phyloP scores from a whole-genome alignment of 306 rosid species.

The Luffa aegyptiaca region DNA sequence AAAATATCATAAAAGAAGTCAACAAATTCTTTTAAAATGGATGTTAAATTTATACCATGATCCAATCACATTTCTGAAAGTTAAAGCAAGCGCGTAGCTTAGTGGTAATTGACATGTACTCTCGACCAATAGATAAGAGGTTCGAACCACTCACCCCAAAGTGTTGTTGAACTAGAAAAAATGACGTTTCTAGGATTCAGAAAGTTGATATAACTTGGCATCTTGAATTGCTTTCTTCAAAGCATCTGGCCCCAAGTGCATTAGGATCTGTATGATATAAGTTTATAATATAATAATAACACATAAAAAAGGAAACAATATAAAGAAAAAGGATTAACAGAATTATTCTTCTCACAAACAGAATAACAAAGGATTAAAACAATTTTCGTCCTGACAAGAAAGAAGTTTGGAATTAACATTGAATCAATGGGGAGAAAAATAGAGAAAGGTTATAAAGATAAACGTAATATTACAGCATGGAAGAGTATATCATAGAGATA shows the following conservation, averaged over 20 bases:
- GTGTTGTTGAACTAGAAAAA: no score
- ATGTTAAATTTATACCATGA: background rate
- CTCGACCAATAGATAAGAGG: no score
- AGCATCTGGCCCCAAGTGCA: slow-evolving; percentile 26
- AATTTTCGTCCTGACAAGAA: background rate
- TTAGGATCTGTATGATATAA: slow-evolving; percentile 13
- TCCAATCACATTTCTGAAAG: background rate
- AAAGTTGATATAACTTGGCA: slow-evolving; percentile 11
- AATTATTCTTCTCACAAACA: no score
- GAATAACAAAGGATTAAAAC: background rate
- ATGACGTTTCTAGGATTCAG: no score
- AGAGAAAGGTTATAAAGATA: background rate
- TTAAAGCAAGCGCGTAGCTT: no score
- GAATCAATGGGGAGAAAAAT: background rate
- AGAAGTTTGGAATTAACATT: background rate
- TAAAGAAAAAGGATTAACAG: background rate
- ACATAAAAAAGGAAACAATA: background rate
- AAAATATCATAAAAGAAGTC: background rate
- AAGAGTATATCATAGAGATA: background rate
- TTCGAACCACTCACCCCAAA: no score
- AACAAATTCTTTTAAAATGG: background rate
- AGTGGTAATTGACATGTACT: no score
- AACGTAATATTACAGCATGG: no score
- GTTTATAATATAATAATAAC: background rate
- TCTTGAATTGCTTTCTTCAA: slow-evolving; percentile 21